Evolutionary conservation across 2,329 filamentous ascomycete species (phyloP), one percentile per base, ranked within the genome.

Genomic region (Didymella exigua): DNA sequence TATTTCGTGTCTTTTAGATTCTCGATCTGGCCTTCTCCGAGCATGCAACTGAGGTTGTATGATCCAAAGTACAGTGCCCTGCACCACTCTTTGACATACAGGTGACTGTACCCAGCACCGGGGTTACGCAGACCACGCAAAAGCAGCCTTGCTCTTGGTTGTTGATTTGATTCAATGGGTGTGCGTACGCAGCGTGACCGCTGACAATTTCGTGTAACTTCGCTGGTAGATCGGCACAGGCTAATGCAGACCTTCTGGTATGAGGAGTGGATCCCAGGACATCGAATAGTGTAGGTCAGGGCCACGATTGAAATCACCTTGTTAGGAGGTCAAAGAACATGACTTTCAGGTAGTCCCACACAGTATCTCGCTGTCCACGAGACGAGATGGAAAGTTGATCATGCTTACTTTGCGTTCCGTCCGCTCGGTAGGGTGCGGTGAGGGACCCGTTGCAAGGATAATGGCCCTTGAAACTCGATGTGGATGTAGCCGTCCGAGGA

Each of bases 131-230:
- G 14, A 27, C 34, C 33, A 42, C 24, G 36, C 34, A 49, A 29
- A 16, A 36, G n/a, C 46, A 55, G 46, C 41, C 46, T 55, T 50
- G 41, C 46, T 33, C 19, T 37, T 40, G 26, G 34, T 30, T 33
- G 33, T 16, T 36, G 41, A 37, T 37, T 42, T 30, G 41, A 26
- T 50, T n/a, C 30, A 31, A 50, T n/a, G 30, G n/a, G 18, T 24
- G 37, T 50, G 30, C 36, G 36, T 23, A 42, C 34, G 42, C 52
- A 50, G 45, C 46, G 52, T 55, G 47, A 55, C 42, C 52, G 30
- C 37, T 55, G 52, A 55, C 46, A 30, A 55, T 50, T 41, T 42
- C 37, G 52, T 55, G 52, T 55, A 50, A 55, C 52, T 42, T 19
- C 10, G 34, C 36, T 55, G 34, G 18, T 42, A 18, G 46, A 55